These are phyloP conservation scores for Cytospora schulzeri DNA, from an alignment of 2,329 filamentous ascomycete species.

Conservation along the genomic window DNA sequence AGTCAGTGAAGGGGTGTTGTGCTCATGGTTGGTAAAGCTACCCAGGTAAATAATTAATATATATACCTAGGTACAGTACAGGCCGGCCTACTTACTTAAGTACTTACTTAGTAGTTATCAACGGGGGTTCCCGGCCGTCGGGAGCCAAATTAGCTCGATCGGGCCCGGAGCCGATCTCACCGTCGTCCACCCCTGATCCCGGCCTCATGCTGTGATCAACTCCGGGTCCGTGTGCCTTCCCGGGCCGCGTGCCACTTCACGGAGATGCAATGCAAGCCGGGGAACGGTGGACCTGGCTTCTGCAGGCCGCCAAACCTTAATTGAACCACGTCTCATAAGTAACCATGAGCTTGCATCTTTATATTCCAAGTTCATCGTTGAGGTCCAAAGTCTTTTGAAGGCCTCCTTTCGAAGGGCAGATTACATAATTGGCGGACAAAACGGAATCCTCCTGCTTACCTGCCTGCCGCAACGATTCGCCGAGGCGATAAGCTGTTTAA, in stretches of 20 bases:
- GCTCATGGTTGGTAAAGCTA: too few relatives aligned
- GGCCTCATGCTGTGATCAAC: background rate
- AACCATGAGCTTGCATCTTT: too few relatives aligned
- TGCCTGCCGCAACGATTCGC: conserved; percentile 10
- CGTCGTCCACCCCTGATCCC: background rate
- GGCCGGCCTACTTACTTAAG: background rate
- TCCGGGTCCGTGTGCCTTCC: conserved; percentile 9
- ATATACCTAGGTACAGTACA: background rate
- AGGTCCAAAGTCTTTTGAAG: background rate
- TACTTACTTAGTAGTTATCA: background rate
- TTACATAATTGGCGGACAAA: conserved; percentile 13
- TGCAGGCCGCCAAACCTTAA: conserved; percentile 21
- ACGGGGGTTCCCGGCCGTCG: background rate
- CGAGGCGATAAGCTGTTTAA: conserved; percentile 11
- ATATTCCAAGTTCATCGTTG: background rate
- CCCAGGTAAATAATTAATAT: background rate
- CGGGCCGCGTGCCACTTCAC: background rate
- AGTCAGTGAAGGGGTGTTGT: too few relatives aligned
- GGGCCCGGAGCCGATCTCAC: background rate
- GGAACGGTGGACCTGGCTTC: conserved; percentile 7
- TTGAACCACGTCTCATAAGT: conserved; percentile 20
- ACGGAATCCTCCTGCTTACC: background rate
- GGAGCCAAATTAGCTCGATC: background rate
- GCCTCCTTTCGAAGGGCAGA: background rate
- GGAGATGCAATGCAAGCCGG: conserved; percentile 4